Percentiles rank a stretch among this genome's conserved stretches.
Evolutionary conservation across 2,329 filamentous ascomycete species (phyloP).

Genomic region (Sclerotinia trifoliorum): DNA sequence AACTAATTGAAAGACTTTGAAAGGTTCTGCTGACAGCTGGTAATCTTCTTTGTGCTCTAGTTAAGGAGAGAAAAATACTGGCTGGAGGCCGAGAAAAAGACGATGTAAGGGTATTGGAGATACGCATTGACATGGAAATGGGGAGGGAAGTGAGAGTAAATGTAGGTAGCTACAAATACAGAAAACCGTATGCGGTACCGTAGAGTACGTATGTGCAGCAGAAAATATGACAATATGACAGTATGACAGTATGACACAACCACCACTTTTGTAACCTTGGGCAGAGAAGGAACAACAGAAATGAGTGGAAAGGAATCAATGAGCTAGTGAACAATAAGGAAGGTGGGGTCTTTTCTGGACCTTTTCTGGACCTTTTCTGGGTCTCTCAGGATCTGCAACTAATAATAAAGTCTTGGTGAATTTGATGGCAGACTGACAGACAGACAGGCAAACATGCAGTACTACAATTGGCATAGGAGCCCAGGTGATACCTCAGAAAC

Average conservation of each 20-base stretch:
- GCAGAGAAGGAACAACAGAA: slow-evolving; percentile 4
- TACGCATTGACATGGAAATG: slow-evolving; percentile 35
- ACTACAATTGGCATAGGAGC: too few species aligned
- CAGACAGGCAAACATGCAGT: too few species aligned
- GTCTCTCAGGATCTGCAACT: neutral
- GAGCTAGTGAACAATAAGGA: slow-evolving; percentile 12
- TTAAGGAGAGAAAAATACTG: slow-evolving; percentile 27
- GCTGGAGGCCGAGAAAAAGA: slow-evolving; percentile 32
- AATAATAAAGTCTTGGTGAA: neutral
- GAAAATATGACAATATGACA: slow-evolving; percentile 4
- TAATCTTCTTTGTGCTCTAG: slow-evolving; percentile 31
- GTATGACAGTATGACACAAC: too few species aligned
- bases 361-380: neutral
- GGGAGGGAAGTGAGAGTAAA: slow-evolving; percentile 10
- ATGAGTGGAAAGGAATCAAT: slow-evolving; percentile 22
- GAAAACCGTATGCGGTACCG: neutral
- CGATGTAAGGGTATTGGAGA: slow-evolving; percentile 32
- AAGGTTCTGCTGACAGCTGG: slow-evolving; percentile 24
- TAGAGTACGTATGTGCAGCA: neutral
- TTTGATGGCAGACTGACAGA: too few species aligned
- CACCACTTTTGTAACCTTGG: slow-evolving; percentile 11
- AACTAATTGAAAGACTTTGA: slow-evolving; percentile 19
- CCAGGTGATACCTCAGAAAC: too few species aligned
- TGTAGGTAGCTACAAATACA: neutral
- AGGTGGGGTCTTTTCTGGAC: slow-evolving; percentile 5